These are phyloP conservation scores for Amanita molliuscula DNA, from an alignment of 768 basidiomycete genomes.

Conservation along the genomic window DNA sequence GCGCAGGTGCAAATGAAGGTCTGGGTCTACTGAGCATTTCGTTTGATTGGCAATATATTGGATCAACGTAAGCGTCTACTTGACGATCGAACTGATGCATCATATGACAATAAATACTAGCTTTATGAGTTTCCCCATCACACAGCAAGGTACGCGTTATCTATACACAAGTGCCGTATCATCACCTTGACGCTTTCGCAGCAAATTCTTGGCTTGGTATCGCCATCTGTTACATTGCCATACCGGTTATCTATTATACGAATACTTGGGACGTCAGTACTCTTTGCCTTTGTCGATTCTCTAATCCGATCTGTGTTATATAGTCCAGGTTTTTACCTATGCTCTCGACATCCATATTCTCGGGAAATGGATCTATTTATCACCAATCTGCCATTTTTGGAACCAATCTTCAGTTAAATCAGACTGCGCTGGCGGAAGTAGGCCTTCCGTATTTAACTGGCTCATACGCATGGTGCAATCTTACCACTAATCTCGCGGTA, in stretches of 20 bases:
- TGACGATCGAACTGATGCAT: background rate
- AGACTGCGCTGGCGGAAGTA: constrained; percentile 39
- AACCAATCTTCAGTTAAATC: constrained; percentile 37
- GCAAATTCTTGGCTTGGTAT: constrained; percentile 52
- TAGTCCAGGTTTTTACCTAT: constrained; percentile 48
- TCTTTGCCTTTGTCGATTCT: background rate
- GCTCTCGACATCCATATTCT: constrained; percentile 50
- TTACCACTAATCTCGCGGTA: constrained; percentile 38
- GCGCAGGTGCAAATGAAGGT: constrained; percentile 57
- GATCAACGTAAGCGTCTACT: constrained; percentile 23
- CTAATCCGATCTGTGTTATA: background rate
- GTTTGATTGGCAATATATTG: constrained; percentile 65
- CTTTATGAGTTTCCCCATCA: constrained; percentile 42
- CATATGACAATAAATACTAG: constrained; percentile 13
- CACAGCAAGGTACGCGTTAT: constrained; percentile 37
- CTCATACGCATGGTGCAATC: constrained; percentile 41
- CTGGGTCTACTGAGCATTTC: constrained; percentile 49
- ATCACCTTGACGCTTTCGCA: constrained; percentile 10
- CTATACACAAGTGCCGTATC: background rate
- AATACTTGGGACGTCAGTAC: constrained; percentile 46
- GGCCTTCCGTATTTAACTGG: constrained; percentile 40
- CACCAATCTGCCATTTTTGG: constrained; percentile 46
- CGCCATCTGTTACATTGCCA: constrained; percentile 38
- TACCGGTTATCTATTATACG: constrained; percentile 52
- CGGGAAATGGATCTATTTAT: constrained; percentile 42